Evolutionary conservation across 2,329 filamentous ascomycete genomes (phyloP), one percentile per base, ranked within the genome.

Genomic region (Metarhizium rileyi): DNA sequence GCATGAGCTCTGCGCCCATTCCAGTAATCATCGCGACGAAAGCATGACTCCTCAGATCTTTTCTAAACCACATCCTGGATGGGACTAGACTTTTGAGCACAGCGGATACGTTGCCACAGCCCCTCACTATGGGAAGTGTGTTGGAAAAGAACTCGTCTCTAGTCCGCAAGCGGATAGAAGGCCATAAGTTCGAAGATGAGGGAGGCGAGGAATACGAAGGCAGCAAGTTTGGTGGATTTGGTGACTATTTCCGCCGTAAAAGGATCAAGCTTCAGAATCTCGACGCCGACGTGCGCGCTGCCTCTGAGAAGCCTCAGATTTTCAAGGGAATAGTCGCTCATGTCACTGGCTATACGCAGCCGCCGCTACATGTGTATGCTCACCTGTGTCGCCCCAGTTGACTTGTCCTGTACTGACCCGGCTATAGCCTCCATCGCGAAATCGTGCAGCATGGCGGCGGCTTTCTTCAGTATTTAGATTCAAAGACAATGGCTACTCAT

Each of bases 211-310:
- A 98, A 65, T 98, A 98, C 65, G 83, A 84, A 51, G 80, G 76
- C 2, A 96, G 90, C 54, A 80, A 79, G 47, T 98, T 97, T 66
- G 88, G 89, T 25, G 91, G 90, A 8, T 94, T 97, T 60, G 70
- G 75, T 23, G 91, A 97, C 62, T 98, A 97, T 66, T 94, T 96
- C 64, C 79, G 90, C 46, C 84, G 90, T 50, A 98, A 98, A 73
- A 96, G 95, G 74, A 83, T 95, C 66, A 98, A 98, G 64, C 77
- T 98, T 3, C 93, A 97, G 66, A 98, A 98, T 61, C 78, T 93
- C 27, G 93, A 98, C 67, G 83, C 83, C 8, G 81, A 95, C 48
- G 73, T 95, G 42, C 83, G 91, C 51, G 77, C 85, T 28, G 72
- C 80, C 4, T 67, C 71, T 0, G 82, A 84, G 56, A 88, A 86